These are phyloP conservation scores for Zygoascus tannicola DNA, from an alignment of 805 yeast genomes.

Conservation along the genomic window DNA sequence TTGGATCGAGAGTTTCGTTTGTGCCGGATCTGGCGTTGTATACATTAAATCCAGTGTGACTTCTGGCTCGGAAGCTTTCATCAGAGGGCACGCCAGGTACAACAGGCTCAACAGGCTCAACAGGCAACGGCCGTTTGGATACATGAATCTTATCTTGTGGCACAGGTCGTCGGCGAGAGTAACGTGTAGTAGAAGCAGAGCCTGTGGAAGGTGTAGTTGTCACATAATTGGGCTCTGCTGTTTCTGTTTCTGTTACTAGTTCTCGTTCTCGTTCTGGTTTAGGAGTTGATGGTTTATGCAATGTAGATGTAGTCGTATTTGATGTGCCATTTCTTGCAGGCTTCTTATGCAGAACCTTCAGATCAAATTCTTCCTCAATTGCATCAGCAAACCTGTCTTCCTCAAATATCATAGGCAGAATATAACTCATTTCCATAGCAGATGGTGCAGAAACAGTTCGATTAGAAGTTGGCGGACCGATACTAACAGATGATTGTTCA, in stretches of 20 bases:
- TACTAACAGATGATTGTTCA: too few species aligned
- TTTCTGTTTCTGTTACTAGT: neutral
- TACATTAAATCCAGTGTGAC: slow-evolving; percentile 9
- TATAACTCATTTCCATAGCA: slow-evolving; percentile 9
- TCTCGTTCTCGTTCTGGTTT: neutral
- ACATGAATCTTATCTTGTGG: neutral
- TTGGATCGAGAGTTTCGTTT: too few species aligned
- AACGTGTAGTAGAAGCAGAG: too few species aligned
- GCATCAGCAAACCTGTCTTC: slow-evolving; percentile 33
- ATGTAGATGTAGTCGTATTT: neutral
- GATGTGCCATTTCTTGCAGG: too few species aligned
- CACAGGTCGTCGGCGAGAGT: too few species aligned
- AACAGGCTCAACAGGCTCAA: neutral
- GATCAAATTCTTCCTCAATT: slow-evolving; percentile 28
- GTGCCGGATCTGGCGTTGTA: slow-evolving; percentile 1
- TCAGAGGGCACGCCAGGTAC: neutral
- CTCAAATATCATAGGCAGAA: slow-evolving; percentile 33
- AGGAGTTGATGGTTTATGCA: too few species aligned
- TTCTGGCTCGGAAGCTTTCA: neutral
- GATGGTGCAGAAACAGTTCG: slow-evolving; percentile 3
- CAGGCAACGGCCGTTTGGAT: neutral
- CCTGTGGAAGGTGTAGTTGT: too few species aligned
- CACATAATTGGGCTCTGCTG: neutral
- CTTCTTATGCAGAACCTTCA: slow-evolving; percentile 17
- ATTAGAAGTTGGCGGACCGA: neutral